A percentile compares a stretch with the other conserved stretches of the same genome.
phyloP scores from a whole-genome alignment of 306 rosid species.

The Senna tora region DNA sequence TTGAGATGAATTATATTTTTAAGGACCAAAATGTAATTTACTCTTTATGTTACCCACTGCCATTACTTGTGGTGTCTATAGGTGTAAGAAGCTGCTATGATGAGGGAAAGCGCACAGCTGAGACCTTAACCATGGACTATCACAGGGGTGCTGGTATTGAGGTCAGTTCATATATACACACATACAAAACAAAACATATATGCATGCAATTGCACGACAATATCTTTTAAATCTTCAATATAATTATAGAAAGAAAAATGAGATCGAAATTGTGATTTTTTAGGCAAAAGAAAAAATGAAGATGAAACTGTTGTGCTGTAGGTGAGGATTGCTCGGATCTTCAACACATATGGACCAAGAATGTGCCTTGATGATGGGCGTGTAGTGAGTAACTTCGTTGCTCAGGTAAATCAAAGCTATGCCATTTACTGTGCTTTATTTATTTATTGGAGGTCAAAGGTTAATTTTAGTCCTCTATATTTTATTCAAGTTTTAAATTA shows the following conservation, averaged over 20 bases:
- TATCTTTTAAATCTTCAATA: no score
- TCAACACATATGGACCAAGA: slow-evolving; percentile 86
- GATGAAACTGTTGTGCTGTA: slow-evolving; percentile 27
- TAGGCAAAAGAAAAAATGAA: neutral
- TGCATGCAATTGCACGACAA: neutral
- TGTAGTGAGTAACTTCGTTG: slow-evolving; percentile 89
- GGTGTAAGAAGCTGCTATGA: slow-evolving; percentile 93
- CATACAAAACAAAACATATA: no score
- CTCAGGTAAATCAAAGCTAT: slow-evolving; percentile 67
- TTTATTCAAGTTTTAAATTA: no score
- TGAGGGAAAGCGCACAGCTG: slow-evolving; percentile 92
- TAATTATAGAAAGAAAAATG: neutral
- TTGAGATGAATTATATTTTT: no score
- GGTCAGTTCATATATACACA: slow-evolving; percentile 45
- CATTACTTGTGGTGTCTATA: slow-evolving; percentile 31
- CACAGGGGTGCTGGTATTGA: slow-evolving; percentile 91
- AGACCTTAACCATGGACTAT: slow-evolving; percentile 84
- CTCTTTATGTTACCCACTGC: neutral
- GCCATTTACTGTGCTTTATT: neutral
- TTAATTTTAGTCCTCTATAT: no score
- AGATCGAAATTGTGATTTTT: neutral
- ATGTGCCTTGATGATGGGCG: slow-evolving; percentile 92
- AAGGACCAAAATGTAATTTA: no score
- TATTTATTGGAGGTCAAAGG: no score
- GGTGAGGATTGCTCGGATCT: slow-evolving; percentile 89